Conservation (phyloP, 1,284 basidiomycete species). For the Ustilago loliicola region DNA sequence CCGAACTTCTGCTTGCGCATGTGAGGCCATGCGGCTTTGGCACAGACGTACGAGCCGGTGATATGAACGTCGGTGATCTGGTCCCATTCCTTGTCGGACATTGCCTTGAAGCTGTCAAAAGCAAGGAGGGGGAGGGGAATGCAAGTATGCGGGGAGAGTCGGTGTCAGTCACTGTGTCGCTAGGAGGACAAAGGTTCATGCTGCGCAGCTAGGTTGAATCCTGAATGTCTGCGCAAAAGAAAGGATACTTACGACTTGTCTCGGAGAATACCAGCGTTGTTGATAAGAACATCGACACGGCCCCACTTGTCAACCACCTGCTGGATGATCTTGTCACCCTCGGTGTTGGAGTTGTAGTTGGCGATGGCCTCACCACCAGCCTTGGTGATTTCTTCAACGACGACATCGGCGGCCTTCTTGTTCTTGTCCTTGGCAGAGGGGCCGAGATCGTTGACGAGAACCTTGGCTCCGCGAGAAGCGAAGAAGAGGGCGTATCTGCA, state of each 20-base stretch:
- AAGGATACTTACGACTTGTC: constrained; percentile 59
- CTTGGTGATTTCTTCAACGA: constrained; percentile 88
- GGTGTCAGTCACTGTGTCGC: constrained; percentile 5
- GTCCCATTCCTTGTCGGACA: constrained; percentile 72
- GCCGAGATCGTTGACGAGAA: constrained; percentile 75
- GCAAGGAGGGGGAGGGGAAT: background rate
- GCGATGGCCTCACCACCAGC: constrained; percentile 76
- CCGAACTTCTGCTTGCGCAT: constrained; percentile 85
- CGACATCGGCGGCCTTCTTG: constrained; percentile 86
- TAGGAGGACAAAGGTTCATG: background rate
- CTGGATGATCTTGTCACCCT: constrained; percentile 88
- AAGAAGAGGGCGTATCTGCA: constrained; percentile 90
- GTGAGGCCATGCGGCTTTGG: constrained; percentile 95
- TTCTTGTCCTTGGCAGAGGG: constrained; percentile 88
- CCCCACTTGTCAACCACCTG: constrained; percentile 90
- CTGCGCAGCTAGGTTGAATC: background rate
- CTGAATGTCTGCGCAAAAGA: background rate
- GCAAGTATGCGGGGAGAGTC: background rate
- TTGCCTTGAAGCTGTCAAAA: constrained; percentile 69
- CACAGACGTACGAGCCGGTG: constrained; percentile 94
- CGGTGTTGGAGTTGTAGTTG: constrained; percentile 89
- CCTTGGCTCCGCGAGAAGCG: constrained; percentile 84
- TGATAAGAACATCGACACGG: constrained; percentile 77
- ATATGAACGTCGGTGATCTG: constrained; percentile 86
- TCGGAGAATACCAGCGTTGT: constrained; percentile 97